Conservation (phyloP, 768 basidiomycete genomes). For the Chalciporus piperatus region DNA sequence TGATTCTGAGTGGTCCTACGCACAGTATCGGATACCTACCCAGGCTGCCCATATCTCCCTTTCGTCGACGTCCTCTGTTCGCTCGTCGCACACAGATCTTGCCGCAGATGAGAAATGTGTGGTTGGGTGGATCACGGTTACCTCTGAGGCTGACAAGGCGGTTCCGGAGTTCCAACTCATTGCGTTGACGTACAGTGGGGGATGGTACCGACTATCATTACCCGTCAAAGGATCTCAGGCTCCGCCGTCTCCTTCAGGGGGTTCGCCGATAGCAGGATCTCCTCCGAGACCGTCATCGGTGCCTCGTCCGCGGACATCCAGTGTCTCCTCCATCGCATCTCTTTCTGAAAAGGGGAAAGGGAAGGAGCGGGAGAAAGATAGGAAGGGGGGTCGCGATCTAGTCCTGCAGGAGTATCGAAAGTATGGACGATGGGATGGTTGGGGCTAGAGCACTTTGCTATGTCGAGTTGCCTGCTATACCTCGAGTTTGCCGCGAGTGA, state of each 20-base stretch:
- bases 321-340: constrained; percentile 48
- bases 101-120: constrained; percentile 83
- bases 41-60: constrained; percentile 82
- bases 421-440: constrained; percentile 89
- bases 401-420: constrained; percentile 72
- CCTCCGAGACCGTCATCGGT: constrained; percentile 42
- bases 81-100: constrained; percentile 55
- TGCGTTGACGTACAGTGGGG: constrained; percentile 84
- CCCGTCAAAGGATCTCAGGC: constrained; percentile 35
- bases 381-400: constrained; percentile 63
- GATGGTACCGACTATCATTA: constrained; percentile 84
- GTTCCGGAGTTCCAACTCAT: constrained; percentile 68
- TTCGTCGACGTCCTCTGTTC: constrained; percentile 57
- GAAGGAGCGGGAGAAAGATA: constrained; percentile 52
- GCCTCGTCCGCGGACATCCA: constrained; percentile 49
- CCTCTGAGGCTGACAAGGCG: constrained; percentile 35
- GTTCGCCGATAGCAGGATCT: constrained; percentile 31
- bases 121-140: constrained; percentile 77
- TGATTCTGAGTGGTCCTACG: constrained; percentile 95
- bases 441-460: constrained; percentile 45
- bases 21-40: constrained; percentile 84
- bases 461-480: not conserved
- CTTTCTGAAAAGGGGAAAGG: constrained; percentile 53
- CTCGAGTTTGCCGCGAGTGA: too few relatives aligned
- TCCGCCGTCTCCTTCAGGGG: constrained; percentile 9